A percentile compares a stretch with the other conserved stretches of the same genome.
Conservation (phyloP, 768 basidiomycete genomes). For the Lentinula boryana region DNA sequence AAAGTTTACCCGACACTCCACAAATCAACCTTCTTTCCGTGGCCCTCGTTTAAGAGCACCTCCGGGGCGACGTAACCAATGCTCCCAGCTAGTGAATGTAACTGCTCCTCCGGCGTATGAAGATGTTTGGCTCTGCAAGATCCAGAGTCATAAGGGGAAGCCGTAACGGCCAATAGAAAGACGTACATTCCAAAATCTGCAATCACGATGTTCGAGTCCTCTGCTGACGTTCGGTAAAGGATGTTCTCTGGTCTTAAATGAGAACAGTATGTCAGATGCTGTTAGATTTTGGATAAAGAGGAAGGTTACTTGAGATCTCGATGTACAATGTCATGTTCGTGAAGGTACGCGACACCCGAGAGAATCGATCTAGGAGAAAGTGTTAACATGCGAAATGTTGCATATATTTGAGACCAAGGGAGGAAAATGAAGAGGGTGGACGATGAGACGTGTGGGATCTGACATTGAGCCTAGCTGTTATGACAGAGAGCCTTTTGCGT, state of each 20-base stretch:
- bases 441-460: too few relatives aligned
- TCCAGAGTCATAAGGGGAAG: neutral
- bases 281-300: neutral
- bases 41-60: constrained; percentile 73
- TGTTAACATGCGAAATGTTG: too few relatives aligned
- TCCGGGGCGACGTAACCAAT: constrained; percentile 93
- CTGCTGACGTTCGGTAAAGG: constrained; percentile 74
- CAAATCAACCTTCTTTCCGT: constrained; percentile 89
- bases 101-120: constrained; percentile 61
- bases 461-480: too few relatives aligned
- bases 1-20: constrained; percentile 82
- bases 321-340: constrained; percentile 91
- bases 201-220: constrained; percentile 84
- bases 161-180: neutral
- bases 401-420: too few relatives aligned
- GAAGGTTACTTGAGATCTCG: constrained; percentile 80
- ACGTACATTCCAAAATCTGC: constrained; percentile 95
- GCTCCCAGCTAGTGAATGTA: constrained; percentile 70
- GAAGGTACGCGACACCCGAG: constrained; percentile 84
- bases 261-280: too few relatives aligned
- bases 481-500: too few relatives aligned
- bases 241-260: constrained; percentile 85
- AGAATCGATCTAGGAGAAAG: constrained; percentile 61
- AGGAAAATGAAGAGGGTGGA: too few relatives aligned
- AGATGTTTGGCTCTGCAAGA: constrained; percentile 72